Evolutionary conservation across 1,284 basidiomycete species (phyloP), one percentile per base, ranked within the genome.

Genomic region (Cutaneotrichosporon sp.): DNA sequence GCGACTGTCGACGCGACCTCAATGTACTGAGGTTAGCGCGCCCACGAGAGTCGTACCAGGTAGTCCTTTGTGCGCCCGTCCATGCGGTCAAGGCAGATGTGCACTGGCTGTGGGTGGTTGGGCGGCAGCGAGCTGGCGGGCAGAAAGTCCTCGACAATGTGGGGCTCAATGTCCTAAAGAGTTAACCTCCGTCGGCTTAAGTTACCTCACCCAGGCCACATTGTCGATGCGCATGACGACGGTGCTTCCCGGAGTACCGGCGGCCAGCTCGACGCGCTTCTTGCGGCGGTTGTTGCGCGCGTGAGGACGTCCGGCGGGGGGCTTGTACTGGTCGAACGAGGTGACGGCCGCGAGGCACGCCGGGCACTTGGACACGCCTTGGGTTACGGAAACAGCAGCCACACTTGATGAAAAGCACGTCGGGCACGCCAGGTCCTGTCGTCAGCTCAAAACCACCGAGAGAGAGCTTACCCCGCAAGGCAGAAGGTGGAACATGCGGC

Each of bases 21-120:
- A 48, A 76, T 59, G 49, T 71, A 76, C 74, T 75, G 54, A 0
- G 0, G 50, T 56, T 21, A 62, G 55, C 46, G 21, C 21, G 15
- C 13, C 12, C 10, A 49, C 17, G 7, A 4, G 10, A 13, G 17
- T 5, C 69, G 55, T 30, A 76, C 74, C 46, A 75, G 50, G 54
- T 68, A 76, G 48, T 76, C 74, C 51, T 73, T 75, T 4, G 71
- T 75, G 20, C 70, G 61, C 1, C 75, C 75, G 37, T 73, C 70
- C 26, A 47, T 56, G 4, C 67, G 63, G 42, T 74, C 65, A n/a
- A 76, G 59, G 22, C 72, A 65, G 26, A 76, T 69, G 46, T 76
- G 75, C 47, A 76, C 65, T 0, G 73, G 67, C 36, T 70, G 69
- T 2, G 61, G 62, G 37, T 66, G 56, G 22, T 53, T 39, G 0